Base-by-base conservation (phyloP, 1,284 basidiomycete species). In the Cutaneotrichosporon dermatis region DNA sequence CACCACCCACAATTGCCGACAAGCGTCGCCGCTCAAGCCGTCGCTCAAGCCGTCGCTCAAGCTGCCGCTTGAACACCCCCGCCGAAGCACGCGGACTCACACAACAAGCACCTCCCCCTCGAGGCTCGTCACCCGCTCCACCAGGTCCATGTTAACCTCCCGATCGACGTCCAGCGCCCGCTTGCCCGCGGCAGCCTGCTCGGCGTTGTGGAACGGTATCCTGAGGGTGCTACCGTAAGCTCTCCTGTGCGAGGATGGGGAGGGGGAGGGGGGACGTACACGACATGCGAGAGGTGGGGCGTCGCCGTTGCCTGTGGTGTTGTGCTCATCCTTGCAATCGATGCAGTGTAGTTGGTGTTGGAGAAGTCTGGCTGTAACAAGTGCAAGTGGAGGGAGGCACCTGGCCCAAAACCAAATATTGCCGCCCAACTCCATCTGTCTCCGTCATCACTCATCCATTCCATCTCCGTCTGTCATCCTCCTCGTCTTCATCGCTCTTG, bases 131-230 rank as follows among this genome's bases (percentile, higher is more conserved):
- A 77, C 81, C 57, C 89, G 82, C 69, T 86, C 85, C 35, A 93
- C 90, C 4, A 86, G 85, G 43, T 87, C 83, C 3, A 85, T 84
- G 67, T 93, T 90, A 44, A 92, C 81, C 73, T 93, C 91, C 25
- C 81, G 79, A 76, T 95, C 91, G 37, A 94, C 92, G 62, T 89
- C 86, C 68, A 95, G 88, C 55, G 85, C 86, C 72, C 86, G 84
- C 69, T 86, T 87, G 34, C 88, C 89, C 63, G 92, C 88, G 50
- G 76, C 71, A 6, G 92, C 91, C 69, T 94, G 90, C 60, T 85
- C 81, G 16, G 80, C 70, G 13, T 83, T 86, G 42, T 83, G 81
- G 67, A 93, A 91, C 4, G 92, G 91, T 54, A 93, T 85, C 45
- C 85, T 83, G 59, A 92, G 78, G 11, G 84, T 85, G 35, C n/a